These are phyloP conservation scores for Anisodus tanguticus DNA, from an alignment of 257 asterid genomes.

Conservation along the genomic window DNA sequence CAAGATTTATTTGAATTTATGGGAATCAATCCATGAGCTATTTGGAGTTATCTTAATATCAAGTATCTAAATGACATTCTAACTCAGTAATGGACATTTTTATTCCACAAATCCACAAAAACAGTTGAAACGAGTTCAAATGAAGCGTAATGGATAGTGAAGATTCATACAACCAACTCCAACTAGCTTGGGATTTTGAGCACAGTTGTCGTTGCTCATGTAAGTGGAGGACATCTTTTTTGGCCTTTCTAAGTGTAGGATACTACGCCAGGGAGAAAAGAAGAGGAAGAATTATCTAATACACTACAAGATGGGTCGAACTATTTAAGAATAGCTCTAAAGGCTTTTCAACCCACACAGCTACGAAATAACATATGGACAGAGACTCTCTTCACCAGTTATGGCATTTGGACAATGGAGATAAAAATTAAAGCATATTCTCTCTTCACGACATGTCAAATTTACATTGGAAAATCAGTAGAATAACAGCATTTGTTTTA, in stretches of 20 bases:
- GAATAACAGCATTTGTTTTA: neutral
- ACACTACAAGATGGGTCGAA: neutral
- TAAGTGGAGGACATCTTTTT: neutral
- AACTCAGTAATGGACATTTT: neutral
- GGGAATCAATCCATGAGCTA: neutral
- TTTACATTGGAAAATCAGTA: neutral
- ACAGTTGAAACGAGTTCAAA: constrained; percentile 1
- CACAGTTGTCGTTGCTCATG: neutral
- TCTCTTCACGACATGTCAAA: neutral
- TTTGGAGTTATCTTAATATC: neutral
- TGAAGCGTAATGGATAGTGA: neutral
- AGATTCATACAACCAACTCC: neutral
- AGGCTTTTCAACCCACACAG: neutral
- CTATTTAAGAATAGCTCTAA: neutral
- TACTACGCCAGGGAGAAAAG: neutral
- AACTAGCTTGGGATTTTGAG: constrained; percentile 6
- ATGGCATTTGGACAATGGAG: neutral
- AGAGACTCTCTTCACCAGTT: neutral
- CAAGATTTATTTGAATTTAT: neutral
- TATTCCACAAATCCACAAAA: neutral
- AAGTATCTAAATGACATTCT: neutral
- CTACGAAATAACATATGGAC: neutral
- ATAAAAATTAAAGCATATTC: neutral
- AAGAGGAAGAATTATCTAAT: neutral
- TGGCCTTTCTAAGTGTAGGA: neutral